Conservation (phyloP, 1,284 basidiomycete species). For the Cryptococcus jaspeensis region DNA sequence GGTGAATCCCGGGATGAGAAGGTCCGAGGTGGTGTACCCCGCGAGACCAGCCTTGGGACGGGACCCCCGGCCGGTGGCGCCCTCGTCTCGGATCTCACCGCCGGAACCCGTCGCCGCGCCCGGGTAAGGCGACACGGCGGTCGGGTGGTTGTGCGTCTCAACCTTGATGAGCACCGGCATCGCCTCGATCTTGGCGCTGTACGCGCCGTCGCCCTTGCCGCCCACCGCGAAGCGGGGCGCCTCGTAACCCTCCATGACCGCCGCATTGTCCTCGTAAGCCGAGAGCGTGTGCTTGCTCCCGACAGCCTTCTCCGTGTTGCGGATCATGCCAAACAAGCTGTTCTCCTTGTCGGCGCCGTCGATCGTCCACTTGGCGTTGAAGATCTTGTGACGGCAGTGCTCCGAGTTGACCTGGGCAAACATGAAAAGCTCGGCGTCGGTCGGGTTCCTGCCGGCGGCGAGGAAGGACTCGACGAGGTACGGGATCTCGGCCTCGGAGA, state of each 20-base stretch:
- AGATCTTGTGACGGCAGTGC: conserved; percentile 99
- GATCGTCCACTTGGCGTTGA: conserved; percentile 95
- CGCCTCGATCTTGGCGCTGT: conserved; percentile 63
- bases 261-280: conserved; percentile 98
- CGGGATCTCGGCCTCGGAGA: conserved; percentile 85
- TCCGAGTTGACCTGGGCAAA: conserved; percentile 99
- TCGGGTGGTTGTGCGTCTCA: conserved; percentile 99
- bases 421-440: conserved; percentile 99
- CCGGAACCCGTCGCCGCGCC: conserved; percentile 97
- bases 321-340: conserved; percentile 96
- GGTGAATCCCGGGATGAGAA: conserved; percentile 79
- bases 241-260: conserved; percentile 79
- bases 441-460: conserved; percentile 74
- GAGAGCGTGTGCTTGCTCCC: conserved; percentile 79
- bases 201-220: conserved; percentile 54
- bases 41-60: conserved; percentile 93
- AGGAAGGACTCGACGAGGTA: conserved; percentile 91
- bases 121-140: conserved; percentile 95
- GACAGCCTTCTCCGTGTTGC: conserved; percentile 82
- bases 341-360: conserved; percentile 67
- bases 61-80: conserved; percentile 89
- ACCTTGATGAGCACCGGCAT: conserved; percentile 95
- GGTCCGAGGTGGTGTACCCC: conserved; percentile 94
- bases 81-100: conserved; percentile 97
- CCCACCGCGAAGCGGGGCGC: conserved; percentile 76